Base-by-base conservation (phyloP, 129 eudicot species). In the Sambucus nigra region DNA sequence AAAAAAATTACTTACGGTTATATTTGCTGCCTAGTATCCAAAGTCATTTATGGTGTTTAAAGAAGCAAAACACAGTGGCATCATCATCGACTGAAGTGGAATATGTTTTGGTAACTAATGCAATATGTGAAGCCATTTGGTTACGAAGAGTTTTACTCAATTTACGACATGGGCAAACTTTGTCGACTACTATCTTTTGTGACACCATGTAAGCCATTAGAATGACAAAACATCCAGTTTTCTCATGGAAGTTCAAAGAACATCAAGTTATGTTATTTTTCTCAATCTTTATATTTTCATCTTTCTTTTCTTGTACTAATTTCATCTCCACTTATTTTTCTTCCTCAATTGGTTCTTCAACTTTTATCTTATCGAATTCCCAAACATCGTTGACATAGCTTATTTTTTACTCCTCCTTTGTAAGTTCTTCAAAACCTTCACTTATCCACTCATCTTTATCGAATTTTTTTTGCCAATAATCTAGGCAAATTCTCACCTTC, bases 101-200 rank as follows among this genome's bases (percentile, higher is more conserved):
- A 24, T 39, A 40, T 42, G 25, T 57, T 5, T n/a, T 51, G 21
- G 17, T 23, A 9, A 7, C 63, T 8, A 27, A 2, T 5, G 51
- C 51, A 5, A 6, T 33, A 38, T 35, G 17, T 5, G 47, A 57
- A 57, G 63, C 51, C 4, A 40, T 57, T 19, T 25, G 35, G 35
- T 20, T 38, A 22, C 15, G 35, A 39, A 57, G 25, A 17, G 17
- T 46, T 46, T 14, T 46, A 15, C 10, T 15, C 45, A 13, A 39
- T 12, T 13, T 39, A 5, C 45, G 2, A 5, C 45, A 39, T 4
- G 45, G 12, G 2, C 7, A 31, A 9, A 31, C 4, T 3, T 4
- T 4, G 9, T 4, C 38, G 9, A 31, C 9, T 31, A 9, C 4
- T 3, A 31, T 31, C 9, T 31, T 31, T 31, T 31, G 38, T 31